Evolutionary conservation across 163 green algal genomes (phyloP), one percentile per base, ranked within the genome.

Genomic region (Prototheca cutis): DNA sequence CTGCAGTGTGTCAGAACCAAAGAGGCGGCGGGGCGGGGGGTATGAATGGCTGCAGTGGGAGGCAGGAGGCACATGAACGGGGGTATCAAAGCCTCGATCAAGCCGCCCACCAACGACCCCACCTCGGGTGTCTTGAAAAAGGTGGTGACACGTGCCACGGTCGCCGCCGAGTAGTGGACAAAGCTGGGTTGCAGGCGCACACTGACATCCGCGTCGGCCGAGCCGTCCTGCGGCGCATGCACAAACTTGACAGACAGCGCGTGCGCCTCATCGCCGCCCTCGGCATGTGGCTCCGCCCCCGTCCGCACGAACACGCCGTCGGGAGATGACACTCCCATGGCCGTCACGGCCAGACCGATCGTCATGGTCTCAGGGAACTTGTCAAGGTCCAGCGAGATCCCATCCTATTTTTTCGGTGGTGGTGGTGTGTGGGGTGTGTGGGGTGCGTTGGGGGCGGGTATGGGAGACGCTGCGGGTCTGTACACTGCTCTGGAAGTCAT

Each of bases 41-140:
- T n/a, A n/a, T n/a, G n/a, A n/a, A n/a, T n/a, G n/a, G n/a, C n/a
- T n/a, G n/a, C n/a, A n/a, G n/a, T n/a, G n/a, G n/a, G n/a, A n/a
- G n/a, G n/a, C n/a, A n/a, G n/a, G n/a, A n/a, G n/a, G n/a, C n/a
- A n/a, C n/a, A n/a, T n/a, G n/a, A n/a, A n/a, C n/a, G n/a, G n/a
- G n/a, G n/a, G n/a, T n/a, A n/a, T n/a, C n/a, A n/a, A n/a, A n/a
- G n/a, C n/a, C n/a, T n/a, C n/a, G n/a, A n/a, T n/a, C n/a, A n/a
- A n/a, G n/a, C n/a, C n/a, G n/a, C n/a, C n/a, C n/a, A n/a, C n/a
- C n/a, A n/a, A n/a, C n/a, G n/a, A n/a, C n/a, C n/a, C n/a, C n/a
- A n/a, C 66, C 42, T 80, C 25, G 13, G 78, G 72, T 2, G 74
- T 62, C n/a, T 67, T 69, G 68, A 95, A 90, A 62, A 95, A 94